Conservation (phyloP, 371 early-diverging fungal species). For the Syncephalastrum racemosum region DNA sequence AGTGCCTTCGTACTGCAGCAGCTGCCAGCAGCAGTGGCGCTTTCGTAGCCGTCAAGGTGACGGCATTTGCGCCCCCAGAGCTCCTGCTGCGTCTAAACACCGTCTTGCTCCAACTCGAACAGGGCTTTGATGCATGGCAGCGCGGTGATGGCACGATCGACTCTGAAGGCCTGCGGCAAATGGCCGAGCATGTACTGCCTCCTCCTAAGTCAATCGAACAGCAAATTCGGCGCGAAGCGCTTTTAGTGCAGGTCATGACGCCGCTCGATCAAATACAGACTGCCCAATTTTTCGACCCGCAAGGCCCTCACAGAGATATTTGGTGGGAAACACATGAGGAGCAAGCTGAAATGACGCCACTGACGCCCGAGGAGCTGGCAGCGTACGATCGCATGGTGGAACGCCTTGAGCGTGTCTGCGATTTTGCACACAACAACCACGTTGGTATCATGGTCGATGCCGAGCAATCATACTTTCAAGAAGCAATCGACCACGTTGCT, state of each 20-base stretch:
- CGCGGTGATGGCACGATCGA: constrained; percentile 21
- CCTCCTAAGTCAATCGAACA: constrained; percentile 23
- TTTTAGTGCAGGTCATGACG: constrained; percentile 15
- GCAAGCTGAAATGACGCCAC: constrained; percentile 4
- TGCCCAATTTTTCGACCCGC: constrained; percentile 35
- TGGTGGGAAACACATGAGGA: constrained; percentile 26
- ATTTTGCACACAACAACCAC: constrained; percentile 57
- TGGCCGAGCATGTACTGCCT: constrained; percentile 27
- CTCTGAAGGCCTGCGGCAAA: constrained; percentile 24
- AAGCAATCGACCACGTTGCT: constrained; percentile 87
- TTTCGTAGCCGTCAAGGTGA: constrained; percentile 89
- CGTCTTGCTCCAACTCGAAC: constrained; percentile 40
- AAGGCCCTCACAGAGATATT: constrained; percentile 37
- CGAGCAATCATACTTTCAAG: constrained; percentile 93
- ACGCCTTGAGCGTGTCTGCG: constrained; percentile 66
- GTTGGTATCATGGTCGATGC: constrained; percentile 92
- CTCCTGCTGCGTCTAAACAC: constrained; percentile 74
- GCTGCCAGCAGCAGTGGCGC: constrained; percentile 2
- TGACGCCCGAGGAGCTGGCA: constrained; percentile 57
- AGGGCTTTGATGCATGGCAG: constrained; percentile 37
- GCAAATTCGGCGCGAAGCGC: constrained; percentile 14
- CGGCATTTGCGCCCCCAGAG: constrained; percentile 79
- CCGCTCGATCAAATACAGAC: constrained; percentile 29
- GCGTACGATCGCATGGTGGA: constrained; percentile 70
- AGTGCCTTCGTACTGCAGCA: constrained; percentile 58